Evolutionary conservation across 768 basidiomycete genomes (phyloP).

Genomic region (Tylopilus cervinicoccineus): DNA sequence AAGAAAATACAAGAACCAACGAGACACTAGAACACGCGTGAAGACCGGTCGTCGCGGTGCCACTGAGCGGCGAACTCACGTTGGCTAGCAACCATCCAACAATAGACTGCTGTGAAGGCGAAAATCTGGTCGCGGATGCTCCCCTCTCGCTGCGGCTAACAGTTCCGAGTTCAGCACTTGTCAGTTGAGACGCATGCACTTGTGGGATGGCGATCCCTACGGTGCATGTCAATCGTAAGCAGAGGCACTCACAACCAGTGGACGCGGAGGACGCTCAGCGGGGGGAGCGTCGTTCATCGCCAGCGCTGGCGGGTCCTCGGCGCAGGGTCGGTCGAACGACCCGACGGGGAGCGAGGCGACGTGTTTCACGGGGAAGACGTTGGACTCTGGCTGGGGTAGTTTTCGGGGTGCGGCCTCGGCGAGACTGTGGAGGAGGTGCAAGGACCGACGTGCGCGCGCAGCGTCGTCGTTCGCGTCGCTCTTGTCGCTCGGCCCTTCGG

Average conservation of each 20-base stretch:
- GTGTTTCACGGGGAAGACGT: constrained; percentile 6
- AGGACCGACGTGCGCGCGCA: constrained; percentile 5
- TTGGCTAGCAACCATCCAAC: constrained; percentile 22
- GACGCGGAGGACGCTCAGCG: constrained; percentile 12
- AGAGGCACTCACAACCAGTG: constrained; percentile 26
- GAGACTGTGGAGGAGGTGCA: constrained; percentile 6
- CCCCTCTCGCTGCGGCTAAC: constrained; percentile 19
- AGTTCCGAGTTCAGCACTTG: constrained; percentile 13
- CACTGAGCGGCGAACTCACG: constrained; percentile 11
- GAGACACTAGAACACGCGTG: constrained; percentile 16
- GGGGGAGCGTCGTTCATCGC: not conserved
- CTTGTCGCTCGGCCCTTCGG: constrained; percentile 28
- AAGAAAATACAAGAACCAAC: constrained; percentile 22
- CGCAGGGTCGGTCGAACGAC: constrained; percentile 2
- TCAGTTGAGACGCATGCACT: constrained; percentile 3
- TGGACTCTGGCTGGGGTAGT: not conserved
- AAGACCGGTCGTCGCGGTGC: not conserved
- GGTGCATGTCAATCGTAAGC: constrained; percentile 13
- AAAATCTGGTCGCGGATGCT: constrained; percentile 4
- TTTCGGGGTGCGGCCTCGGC: not conserved
- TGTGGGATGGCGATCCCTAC: constrained; percentile 9
- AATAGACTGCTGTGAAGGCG: constrained; percentile 15
- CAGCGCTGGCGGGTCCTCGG: constrained; percentile 1
- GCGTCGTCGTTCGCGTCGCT: constrained; percentile 24
- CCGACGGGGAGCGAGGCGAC: constrained; percentile 4